Evolutionary conservation across 805 yeast species (phyloP).

Genomic region (Kuraishia ogatae): DNA sequence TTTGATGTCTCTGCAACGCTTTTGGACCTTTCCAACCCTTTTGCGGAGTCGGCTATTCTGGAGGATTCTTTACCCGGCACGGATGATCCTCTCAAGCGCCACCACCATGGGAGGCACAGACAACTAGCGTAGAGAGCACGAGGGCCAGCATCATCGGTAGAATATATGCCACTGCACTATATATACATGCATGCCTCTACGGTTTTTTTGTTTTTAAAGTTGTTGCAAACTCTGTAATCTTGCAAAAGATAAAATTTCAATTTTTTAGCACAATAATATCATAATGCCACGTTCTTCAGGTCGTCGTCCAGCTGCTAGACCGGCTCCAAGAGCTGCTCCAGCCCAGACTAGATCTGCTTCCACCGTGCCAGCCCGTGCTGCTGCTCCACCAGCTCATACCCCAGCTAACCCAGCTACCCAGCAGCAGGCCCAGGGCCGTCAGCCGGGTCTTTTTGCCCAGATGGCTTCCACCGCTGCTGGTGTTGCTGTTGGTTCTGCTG

Average conservation of each 20-base stretch:
- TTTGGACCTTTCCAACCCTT: not conserved
- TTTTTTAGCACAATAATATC: not conserved
- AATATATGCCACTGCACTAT: not conserved
- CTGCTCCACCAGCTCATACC: constrained; percentile 36
- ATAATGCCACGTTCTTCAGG: constrained; percentile 38
- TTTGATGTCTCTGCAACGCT: not conserved
- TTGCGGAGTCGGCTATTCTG: not conserved
- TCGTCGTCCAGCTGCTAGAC: constrained; percentile 24
- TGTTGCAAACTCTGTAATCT: too few relatives aligned
- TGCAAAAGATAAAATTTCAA: not conserved
- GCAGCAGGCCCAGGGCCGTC: constrained; percentile 42
- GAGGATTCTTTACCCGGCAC: not conserved
- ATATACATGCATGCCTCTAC: not conserved
- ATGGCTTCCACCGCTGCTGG: constrained; percentile 99
- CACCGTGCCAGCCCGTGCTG: constrained; percentile 59
- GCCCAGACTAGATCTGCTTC: constrained; percentile 65
- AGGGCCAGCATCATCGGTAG: not conserved
- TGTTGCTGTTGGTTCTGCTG: constrained; percentile 97
- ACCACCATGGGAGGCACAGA: not conserved
- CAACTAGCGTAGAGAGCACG: too few relatives aligned
- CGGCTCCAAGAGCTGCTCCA: constrained; percentile 35
- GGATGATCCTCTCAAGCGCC: not conserved
- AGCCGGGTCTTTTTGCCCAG: constrained; percentile 89
- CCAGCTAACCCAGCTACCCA: constrained; percentile 36
- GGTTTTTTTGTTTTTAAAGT: not conserved